Percentiles rank a stretch among this genome's conserved stretches.
phyloP scores from a whole-genome alignment of 2,329 filamentous ascomycete genomes.

The Colletotrichum cordylinicola region DNA sequence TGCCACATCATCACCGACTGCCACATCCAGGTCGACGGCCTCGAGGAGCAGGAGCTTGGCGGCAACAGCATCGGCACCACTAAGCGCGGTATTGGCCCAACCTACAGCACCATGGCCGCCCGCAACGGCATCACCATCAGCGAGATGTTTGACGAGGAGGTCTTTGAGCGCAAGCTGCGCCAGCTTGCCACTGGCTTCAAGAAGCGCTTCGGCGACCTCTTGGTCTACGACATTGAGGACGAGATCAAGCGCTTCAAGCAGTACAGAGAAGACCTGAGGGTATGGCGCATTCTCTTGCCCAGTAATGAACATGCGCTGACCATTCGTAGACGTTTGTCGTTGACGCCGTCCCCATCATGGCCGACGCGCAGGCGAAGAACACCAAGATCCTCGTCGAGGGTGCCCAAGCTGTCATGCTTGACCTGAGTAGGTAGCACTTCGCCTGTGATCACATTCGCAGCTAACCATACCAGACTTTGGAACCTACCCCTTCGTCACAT shows the following conservation, averaged over 20 bases:
- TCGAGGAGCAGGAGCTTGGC: conserved; percentile 64
- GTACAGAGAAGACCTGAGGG: conserved; percentile 20
- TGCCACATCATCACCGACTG: conserved; percentile 70
- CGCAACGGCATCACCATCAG: conserved; percentile 69
- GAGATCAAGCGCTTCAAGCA: conserved; percentile 54
- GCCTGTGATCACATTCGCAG: rapidly evolving
- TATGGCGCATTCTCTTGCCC: not conserved
- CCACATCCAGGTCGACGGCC: conserved; percentile 71
- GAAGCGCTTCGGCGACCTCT: conserved; percentile 71
- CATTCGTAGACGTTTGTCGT: conserved; percentile 54
- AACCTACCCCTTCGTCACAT: conserved; percentile 54
- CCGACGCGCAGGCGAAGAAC: conserved; percentile 62
- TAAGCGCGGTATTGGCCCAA: conserved; percentile 43
- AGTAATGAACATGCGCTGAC: not conserved
- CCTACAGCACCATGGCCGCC: conserved; percentile 58
- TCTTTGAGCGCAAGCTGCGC: conserved; percentile 72
- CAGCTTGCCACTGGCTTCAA: conserved; percentile 66
- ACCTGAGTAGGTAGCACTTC: conserved; percentile 42
- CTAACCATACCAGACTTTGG: conserved; percentile 43
- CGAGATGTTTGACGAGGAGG: conserved; percentile 70
- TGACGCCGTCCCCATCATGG: conserved; percentile 71
- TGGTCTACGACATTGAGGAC: conserved; percentile 71
- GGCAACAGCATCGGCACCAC: conserved; percentile 40
- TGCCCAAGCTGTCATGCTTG: conserved; percentile 65
- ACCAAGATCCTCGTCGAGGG: conserved; percentile 72